Conservation (phyloP, 164 flowering plant species). For the Liquidambar formosana region DNA sequence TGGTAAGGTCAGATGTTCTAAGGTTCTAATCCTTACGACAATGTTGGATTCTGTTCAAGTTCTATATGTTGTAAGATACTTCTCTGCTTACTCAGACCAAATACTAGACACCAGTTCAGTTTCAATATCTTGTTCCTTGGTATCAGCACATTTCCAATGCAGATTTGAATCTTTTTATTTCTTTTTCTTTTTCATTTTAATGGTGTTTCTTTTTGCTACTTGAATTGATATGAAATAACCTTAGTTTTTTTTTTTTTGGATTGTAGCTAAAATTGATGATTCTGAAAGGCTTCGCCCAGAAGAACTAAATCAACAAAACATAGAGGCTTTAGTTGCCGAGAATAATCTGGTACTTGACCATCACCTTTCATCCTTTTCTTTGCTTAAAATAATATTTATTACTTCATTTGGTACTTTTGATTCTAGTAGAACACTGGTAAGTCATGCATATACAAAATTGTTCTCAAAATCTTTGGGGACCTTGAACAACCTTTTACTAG, state of each 20-base stretch:
- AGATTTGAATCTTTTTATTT: too few relatives aligned
- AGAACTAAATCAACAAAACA: slow-evolving; percentile 95
- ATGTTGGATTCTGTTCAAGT: too few relatives aligned
- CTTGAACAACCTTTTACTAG: not conserved
- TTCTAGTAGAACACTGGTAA: not conserved
- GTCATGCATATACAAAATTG: not conserved
- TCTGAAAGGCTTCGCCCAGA: slow-evolving; percentile 93
- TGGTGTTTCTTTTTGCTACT: too few relatives aligned
- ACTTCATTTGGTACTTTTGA: not conserved
- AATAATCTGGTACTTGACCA: slow-evolving; percentile 67
- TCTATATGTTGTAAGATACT: too few relatives aligned
- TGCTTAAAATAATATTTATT: not conserved
- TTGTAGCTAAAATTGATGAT: slow-evolving; percentile 67
- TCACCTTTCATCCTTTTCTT: slow-evolving; percentile 10
- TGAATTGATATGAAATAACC: too few relatives aligned
- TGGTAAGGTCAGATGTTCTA: too few relatives aligned
- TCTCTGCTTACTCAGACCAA: too few relatives aligned
- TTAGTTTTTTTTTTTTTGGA: slow-evolving; percentile 10
- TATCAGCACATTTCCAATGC: too few relatives aligned
- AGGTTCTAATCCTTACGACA: too few relatives aligned
- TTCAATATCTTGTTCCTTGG: too few relatives aligned
- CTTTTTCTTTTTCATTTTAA: not conserved
- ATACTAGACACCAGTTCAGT: too few relatives aligned
- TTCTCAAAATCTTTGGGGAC: not conserved
- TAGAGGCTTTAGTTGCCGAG: slow-evolving; percentile 98